Evolutionary conservation across 75 land plant species (phyloP).

Genomic region (Selaginella tamariscina): DNA sequence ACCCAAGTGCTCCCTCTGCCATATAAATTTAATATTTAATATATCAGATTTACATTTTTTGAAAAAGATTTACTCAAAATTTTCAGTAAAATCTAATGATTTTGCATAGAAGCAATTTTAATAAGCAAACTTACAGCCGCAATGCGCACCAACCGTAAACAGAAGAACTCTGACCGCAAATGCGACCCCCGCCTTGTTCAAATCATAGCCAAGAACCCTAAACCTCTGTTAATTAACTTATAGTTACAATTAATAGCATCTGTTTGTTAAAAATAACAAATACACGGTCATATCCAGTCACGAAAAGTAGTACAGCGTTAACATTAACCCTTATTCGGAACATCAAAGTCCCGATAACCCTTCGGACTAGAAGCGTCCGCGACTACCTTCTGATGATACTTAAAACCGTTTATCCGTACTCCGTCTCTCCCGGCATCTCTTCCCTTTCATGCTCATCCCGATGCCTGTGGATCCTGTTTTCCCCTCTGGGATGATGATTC

Average conservation of each 20-base stretch:
- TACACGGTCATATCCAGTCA: no score
- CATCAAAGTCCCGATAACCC: constrained; percentile 23
- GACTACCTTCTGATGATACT: not conserved
- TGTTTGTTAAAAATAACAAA: no score
- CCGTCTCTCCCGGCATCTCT: not conserved
- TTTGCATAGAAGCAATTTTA: no score
- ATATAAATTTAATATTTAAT: no score
- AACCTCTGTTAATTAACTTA: no score
- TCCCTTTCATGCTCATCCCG: constrained; percentile 15
- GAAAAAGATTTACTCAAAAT: not conserved
- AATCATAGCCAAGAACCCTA: no score
- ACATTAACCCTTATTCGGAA: constrained; percentile 43
- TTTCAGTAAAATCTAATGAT: not conserved
- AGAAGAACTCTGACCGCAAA: constrained; percentile 38
- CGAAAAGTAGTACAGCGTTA: constrained; percentile 30
- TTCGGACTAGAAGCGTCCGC: not conserved
- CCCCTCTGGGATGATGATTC: constrained; percentile 14
- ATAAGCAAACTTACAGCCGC: constrained; percentile 40
- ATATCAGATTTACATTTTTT: not conserved
- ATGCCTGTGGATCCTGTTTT: not conserved
- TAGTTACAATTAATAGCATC: no score
- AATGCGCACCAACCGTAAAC: constrained; percentile 28
- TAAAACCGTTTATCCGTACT: not conserved
- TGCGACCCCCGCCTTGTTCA: constrained; percentile 20
- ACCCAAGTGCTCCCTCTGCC: constrained; percentile 24